These are phyloP conservation scores for Fusarium solani-melongenae DNA, from an alignment of 2,329 filamentous ascomycete species.

Conservation along the genomic window DNA sequence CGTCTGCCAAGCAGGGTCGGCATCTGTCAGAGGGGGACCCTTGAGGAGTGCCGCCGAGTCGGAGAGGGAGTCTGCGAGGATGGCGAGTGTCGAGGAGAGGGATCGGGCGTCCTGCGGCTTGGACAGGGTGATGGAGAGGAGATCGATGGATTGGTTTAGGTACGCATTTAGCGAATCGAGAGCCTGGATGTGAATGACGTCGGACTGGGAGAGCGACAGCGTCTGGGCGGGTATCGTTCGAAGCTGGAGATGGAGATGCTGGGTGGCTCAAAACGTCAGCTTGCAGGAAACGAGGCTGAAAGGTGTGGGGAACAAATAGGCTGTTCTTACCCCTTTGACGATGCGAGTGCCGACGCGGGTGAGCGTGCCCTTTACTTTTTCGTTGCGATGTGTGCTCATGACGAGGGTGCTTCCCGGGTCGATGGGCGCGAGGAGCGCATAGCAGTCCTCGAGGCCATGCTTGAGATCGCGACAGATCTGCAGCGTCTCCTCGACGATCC, in stretches of 20 bases:
- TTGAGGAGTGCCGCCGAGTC: slow-evolving; percentile 65
- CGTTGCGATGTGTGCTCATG: slow-evolving; percentile 85
- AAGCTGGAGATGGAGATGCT: slow-evolving; percentile 83
- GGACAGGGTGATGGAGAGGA: slow-evolving; percentile 80
- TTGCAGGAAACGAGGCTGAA: slow-evolving; percentile 8
- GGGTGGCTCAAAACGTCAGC: neutral
- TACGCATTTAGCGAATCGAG: slow-evolving; percentile 79
- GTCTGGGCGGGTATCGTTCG: slow-evolving; percentile 70
- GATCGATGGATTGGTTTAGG: slow-evolving; percentile 84
- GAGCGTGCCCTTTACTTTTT: slow-evolving; percentile 91
- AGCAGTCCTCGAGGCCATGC: slow-evolving; percentile 86
- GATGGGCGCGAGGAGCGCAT: slow-evolving; percentile 83
- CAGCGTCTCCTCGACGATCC: slow-evolving; percentile 64
- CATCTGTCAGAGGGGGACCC: slow-evolving; percentile 59
- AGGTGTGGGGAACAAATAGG: neutral
- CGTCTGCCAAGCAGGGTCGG: slow-evolving; percentile 58
- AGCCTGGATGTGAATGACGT: slow-evolving; percentile 72
- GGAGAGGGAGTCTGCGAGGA: slow-evolving; percentile 65
- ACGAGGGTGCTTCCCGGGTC: slow-evolving; percentile 91
- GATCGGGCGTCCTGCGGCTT: slow-evolving; percentile 66
- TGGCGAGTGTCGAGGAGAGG: slow-evolving; percentile 65
- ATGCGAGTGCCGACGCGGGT: slow-evolving; percentile 91
- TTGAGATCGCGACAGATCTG: slow-evolving; percentile 62
- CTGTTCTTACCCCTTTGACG: slow-evolving; percentile 79
- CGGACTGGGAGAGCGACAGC: slow-evolving; percentile 59